Evolutionary conservation across 2,329 filamentous ascomycete genomes (phyloP).

Genomic region (Zymoseptoria tritici): DNA sequence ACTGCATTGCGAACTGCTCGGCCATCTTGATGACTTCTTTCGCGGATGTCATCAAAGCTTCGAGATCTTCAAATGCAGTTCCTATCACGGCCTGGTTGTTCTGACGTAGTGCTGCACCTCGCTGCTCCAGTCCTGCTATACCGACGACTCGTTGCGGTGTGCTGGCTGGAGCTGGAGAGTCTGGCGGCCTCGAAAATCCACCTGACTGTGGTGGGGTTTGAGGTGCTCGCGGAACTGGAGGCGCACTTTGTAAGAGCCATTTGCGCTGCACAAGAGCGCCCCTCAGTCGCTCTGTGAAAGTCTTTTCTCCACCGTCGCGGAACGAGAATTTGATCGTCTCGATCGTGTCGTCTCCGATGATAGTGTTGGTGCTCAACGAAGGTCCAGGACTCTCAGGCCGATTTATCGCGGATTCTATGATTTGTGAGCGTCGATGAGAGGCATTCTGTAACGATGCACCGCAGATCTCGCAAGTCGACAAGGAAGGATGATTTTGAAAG

Average conservation of each 20-base stretch:
- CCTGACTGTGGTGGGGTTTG: slow-evolving; percentile 23
- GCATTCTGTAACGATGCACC: slow-evolving; percentile 60
- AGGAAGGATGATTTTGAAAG: slow-evolving; percentile 83
- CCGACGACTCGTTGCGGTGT: slow-evolving; percentile 59
- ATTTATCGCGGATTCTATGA: slow-evolving; percentile 12
- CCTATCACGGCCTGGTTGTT: slow-evolving; percentile 93
- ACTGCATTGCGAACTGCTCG: slow-evolving; percentile 71
- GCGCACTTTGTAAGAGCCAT: slow-evolving; percentile 87
- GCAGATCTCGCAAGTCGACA: slow-evolving; percentile 84
- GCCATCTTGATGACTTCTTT: slow-evolving; percentile 93
- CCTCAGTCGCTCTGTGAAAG: slow-evolving; percentile 84
- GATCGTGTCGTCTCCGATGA: slow-evolving; percentile 51
- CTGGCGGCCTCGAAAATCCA: slow-evolving; percentile 41
- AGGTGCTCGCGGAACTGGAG: slow-evolving; percentile 66
- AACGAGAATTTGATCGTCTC: slow-evolving; percentile 90
- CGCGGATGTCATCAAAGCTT: slow-evolving; percentile 93
- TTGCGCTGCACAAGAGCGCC: slow-evolving; percentile 84
- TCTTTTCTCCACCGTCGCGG: slow-evolving; percentile 76
- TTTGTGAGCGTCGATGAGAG: slow-evolving; percentile 33
- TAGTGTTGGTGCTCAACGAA: slow-evolving; percentile 40
- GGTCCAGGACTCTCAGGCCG: slow-evolving; percentile 75
- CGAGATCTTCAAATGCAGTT: slow-evolving; percentile 88
- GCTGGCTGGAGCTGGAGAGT: slow-evolving; percentile 18
- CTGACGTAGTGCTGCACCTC: slow-evolving; percentile 74
- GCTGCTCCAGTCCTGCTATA: slow-evolving; percentile 84